Percentiles rank a stretch among this genome's conserved stretches.
phyloP scores from a whole-genome alignment of 192 early-diverging fungal genomes.

The Backusella circina region DNA sequence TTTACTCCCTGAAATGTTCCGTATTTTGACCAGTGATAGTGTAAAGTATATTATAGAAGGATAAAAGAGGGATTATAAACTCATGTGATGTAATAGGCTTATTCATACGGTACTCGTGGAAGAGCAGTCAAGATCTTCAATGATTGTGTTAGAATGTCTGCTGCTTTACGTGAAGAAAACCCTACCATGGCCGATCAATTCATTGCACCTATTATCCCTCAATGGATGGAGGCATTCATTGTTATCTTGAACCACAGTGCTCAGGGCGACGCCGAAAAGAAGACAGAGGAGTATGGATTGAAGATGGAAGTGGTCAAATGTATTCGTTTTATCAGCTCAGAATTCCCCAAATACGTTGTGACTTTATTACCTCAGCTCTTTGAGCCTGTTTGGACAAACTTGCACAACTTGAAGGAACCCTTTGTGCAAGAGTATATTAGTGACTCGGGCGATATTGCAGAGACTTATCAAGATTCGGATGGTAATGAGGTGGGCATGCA shows the following conservation, averaged over 20 bases:
- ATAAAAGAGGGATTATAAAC: neutral
- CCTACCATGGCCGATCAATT: conserved; percentile 66
- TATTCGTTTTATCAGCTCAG: conserved; percentile 53
- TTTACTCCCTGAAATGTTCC: conserved; percentile 79
- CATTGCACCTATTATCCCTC: conserved; percentile 68
- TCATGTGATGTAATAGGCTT: conserved; percentile 34
- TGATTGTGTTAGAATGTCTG: conserved; percentile 82
- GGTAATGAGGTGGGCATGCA: conserved; percentile 68
- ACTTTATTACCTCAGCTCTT: conserved; percentile 49
- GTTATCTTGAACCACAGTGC: conserved; percentile 50
- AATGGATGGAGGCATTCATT: conserved; percentile 76
- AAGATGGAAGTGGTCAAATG: conserved; percentile 75
- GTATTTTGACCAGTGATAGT: conserved; percentile 65
- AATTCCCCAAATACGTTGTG: conserved; percentile 61
- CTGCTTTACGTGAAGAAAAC: conserved; percentile 75
- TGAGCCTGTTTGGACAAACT: conserved; percentile 69
- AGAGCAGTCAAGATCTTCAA: conserved; percentile 79
- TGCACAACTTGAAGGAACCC: conserved; percentile 50
- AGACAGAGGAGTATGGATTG: conserved; percentile 55
- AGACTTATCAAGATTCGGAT: conserved; percentile 64
- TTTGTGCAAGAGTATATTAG: conserved; percentile 50
- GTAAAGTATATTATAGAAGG: no score
- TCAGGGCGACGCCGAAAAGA: conserved; percentile 45
- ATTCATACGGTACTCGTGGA: conserved; percentile 63
- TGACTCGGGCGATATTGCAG: conserved; percentile 33